phyloP scores from a whole-genome alignment of 1,284 basidiomycete genomes.

The Sparassis latifolia region DNA sequence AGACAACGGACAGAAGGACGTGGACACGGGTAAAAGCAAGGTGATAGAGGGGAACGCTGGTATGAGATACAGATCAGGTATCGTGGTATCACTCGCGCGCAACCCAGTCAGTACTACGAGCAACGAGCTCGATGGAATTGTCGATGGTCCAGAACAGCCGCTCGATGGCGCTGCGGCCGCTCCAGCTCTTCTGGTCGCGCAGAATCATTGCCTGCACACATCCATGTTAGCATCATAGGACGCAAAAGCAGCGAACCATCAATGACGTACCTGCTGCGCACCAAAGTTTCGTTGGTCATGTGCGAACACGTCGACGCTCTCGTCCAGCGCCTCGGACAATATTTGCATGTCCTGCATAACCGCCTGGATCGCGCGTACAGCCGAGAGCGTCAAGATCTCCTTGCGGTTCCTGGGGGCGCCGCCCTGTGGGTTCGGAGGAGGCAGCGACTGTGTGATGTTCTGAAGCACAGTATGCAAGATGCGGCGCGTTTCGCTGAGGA shows the following conservation, averaged over 20 bases:
- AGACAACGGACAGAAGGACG: no score
- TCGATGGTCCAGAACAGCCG: constrained; percentile 85
- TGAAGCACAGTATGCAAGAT: constrained; percentile 82
- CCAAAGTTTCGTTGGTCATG: constrained; percentile 89
- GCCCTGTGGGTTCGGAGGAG: constrained; percentile 36
- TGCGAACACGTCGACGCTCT: constrained; percentile 85
- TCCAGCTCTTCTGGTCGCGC: constrained; percentile 91
- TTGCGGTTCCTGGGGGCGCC: constrained; percentile 58
- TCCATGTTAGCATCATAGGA: constrained; percentile 6
- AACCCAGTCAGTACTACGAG: constrained; percentile 79
- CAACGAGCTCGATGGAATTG: constrained; percentile 76
- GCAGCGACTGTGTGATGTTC: constrained; percentile 67
- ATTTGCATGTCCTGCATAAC: constrained; percentile 82
- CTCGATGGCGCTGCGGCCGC: constrained; percentile 79
- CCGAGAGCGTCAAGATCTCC: constrained; percentile 63
- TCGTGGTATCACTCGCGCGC: constrained; percentile 49
- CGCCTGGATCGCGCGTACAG: constrained; percentile 74
- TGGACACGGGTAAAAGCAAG: no score
- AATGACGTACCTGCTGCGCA: constrained; percentile 74
- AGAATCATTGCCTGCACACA: constrained; percentile 78
- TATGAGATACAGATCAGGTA: no score
- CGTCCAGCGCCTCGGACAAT: constrained; percentile 79
- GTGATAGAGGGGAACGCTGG: no score
- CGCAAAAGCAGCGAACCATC: not conserved
- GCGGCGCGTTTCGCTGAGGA: constrained; percentile 83